These are phyloP conservation scores for Saturnispora ahearnii DNA, from an alignment of 805 yeast genomes.

Conservation along the genomic window DNA sequence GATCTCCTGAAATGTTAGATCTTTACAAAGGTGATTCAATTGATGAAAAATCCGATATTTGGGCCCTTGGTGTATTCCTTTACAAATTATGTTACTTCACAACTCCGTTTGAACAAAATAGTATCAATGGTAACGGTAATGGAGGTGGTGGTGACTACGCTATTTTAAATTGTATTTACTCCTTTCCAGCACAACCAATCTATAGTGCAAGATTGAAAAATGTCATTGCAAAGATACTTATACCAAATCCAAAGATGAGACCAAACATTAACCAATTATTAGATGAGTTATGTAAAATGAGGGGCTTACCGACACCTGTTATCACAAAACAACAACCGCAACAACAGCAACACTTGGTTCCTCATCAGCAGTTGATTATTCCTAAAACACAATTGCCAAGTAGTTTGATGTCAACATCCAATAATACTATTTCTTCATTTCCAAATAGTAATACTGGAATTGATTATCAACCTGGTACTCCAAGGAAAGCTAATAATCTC, in stretches of 20 bases:
- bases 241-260: conserved; percentile 59
- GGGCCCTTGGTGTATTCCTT: conserved; percentile 77
- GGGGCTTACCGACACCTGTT: conserved; percentile 33
- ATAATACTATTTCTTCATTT: neutral
- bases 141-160: conserved; percentile 48
- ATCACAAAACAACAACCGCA: conserved; percentile 14
- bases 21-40: conserved; percentile 58
- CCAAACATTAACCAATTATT: conserved; percentile 67
- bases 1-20: conserved; percentile 82
- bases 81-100: conserved; percentile 75
- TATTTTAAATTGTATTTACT: conserved; percentile 47
- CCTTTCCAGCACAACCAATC: conserved; percentile 45
- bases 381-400: neutral
- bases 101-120: conserved; percentile 63
- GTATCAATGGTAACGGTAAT: conserved; percentile 28
- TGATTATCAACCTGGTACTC: neutral
- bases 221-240: conserved; percentile 50
- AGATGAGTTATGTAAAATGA: conserved; percentile 58
- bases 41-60: conserved; percentile 74
- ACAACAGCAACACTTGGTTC: neutral
- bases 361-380: neutral
- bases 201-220: conserved; percentile 58
- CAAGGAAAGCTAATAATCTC: neutral
- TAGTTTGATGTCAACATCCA: neutral
- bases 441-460: neutral